Base-by-base conservation (phyloP, 2,329 filamentous ascomycete genomes). In the Neoarthrinium moseri region DNA sequence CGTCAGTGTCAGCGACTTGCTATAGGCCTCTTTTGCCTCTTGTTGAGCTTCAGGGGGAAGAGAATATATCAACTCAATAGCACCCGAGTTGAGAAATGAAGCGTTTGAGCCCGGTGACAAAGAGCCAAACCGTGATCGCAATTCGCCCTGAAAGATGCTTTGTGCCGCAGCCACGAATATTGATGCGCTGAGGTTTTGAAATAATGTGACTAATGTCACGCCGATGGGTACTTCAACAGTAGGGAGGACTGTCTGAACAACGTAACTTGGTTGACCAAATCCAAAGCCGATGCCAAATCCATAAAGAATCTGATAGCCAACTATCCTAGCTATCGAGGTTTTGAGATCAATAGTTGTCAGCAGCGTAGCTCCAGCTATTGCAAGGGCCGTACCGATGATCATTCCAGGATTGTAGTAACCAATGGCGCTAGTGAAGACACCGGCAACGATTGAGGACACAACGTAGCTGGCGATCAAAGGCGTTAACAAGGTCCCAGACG, bases 101-200 rank as follows among this genome's bases (percentile, higher is more conserved):
- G 34, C n/a, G 13, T 17, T 33, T 3, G 6, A n/a, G 6, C 30
- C n/a, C 30, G 30, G 6, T 33, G 30, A n/a, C 18, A 17, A 7
- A 12, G n/a, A 34, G n/a, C 13, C 3, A 13, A n/a, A 12, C 13
- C 11, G 12, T 8, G 21, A 27, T 24, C 42, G 47, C 22, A 54
- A 20, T 21, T 52, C 46, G 10, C 45, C 36, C 20, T 56, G 45
- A 11, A 56, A 46, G 15, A 55, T 43, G 20, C 42, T 53, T 35
- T 55, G 52, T 3, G 22, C 54, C 2, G 52, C 46, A 1, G 52
- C 52, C 0, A 52, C 42, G 15, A 56, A 56, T 7, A 56, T 27
- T 2, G 54, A 54, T n/a, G 52, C 49, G 35, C 50, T 51, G 29
- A 54, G 50, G 22, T 51, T 54, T 32, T 56, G 54, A 12, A 48